phyloP scores from a whole-genome alignment of 768 basidiomycete species.

The Asterophora parasitica region DNA sequence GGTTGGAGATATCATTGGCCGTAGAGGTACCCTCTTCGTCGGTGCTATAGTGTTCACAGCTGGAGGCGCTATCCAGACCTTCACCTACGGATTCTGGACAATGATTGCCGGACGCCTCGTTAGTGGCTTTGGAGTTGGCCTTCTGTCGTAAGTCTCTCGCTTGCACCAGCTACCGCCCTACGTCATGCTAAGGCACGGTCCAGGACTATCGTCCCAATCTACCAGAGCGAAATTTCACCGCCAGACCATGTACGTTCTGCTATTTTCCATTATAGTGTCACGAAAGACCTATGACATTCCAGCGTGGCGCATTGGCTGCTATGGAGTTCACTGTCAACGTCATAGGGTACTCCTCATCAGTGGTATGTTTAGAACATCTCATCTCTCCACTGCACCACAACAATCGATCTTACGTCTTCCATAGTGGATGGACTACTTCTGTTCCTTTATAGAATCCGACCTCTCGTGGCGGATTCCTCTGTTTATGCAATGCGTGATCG shows the following conservation, averaged over 20 bases:
- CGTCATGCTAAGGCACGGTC: neutral
- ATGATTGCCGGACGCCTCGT: slow-evolving; percentile 61
- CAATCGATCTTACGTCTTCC: neutral
- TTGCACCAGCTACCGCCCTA: neutral
- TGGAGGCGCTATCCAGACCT: slow-evolving; percentile 72
- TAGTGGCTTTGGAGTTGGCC: slow-evolving; percentile 72
- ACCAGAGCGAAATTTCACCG: slow-evolving; percentile 94
- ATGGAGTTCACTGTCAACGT: slow-evolving; percentile 96
- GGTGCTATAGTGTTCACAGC: slow-evolving; percentile 73
- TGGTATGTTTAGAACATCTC: slow-evolving; percentile 51
- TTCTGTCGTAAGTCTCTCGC: slow-evolving; percentile 50
- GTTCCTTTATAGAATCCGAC: slow-evolving; percentile 82
- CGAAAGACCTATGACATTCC: neutral
- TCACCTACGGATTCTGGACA: slow-evolving; percentile 37
- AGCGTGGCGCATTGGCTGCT: slow-evolving; percentile 89
- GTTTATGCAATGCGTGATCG: slow-evolving; percentile 84
- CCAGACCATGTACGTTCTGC: slow-evolving; percentile 66
- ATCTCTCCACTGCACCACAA: neutral
- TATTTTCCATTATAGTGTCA: neutral
- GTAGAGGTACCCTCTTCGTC: slow-evolving; percentile 66
- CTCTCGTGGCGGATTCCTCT: slow-evolving; percentile 90
- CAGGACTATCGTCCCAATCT: slow-evolving; percentile 92
- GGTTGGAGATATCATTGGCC: slow-evolving; percentile 72
- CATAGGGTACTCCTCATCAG: slow-evolving; percentile 83
- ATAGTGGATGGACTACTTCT: slow-evolving; percentile 93